Base-by-base conservation (phyloP, 306 rosid species). In the Lablab purpureus region DNA sequence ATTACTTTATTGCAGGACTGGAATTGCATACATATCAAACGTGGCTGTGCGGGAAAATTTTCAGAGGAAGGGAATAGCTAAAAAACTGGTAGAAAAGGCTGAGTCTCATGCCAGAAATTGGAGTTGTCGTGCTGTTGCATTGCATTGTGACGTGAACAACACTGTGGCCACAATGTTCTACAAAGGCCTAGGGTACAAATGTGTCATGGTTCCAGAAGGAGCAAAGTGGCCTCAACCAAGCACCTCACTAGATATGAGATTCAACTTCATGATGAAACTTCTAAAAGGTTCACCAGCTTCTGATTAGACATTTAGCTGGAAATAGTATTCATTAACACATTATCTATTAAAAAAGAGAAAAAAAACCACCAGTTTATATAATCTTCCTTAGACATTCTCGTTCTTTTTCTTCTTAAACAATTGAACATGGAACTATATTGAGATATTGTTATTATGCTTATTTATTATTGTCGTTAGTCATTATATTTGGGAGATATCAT, bases 251-350 rank as follows among this genome's bases (percentile, higher is more conserved):
- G 88, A 90, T 70, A 71, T 88, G 25, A 85, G 32, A 80, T 90
- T 91, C 89, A 80, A 54, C 84, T 90, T 93, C 95, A 93, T 93
- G 98, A 91, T 93, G 97, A 93, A 93, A 90, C 91, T 91, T 87
- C 81, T 93, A 32, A 85, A 84, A 81, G 69, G 69, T 58, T 68
- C 83, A 62, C 2, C 79, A 73, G 30, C 86, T 67, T 74, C 74
- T 59, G 6, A 4, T 73, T 87, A 87, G 86, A 76, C 67, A 76
- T 66, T 47, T 37, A 1, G 54, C 19, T 22, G 54, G 28, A 77
- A 66, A 28, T 70, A 25, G 62, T 63, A 32, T 36, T 36, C 37
- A 23, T 50, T 32, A 50, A 32, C 36, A 65, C n/a, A 46, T 32
- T 41, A n/a, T 17, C 10, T 14, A 37, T 25, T 58, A 17, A 0